Conservation (phyloP, 371 early-diverging fungal species). For the Basidiobolus meristosporus region DNA sequence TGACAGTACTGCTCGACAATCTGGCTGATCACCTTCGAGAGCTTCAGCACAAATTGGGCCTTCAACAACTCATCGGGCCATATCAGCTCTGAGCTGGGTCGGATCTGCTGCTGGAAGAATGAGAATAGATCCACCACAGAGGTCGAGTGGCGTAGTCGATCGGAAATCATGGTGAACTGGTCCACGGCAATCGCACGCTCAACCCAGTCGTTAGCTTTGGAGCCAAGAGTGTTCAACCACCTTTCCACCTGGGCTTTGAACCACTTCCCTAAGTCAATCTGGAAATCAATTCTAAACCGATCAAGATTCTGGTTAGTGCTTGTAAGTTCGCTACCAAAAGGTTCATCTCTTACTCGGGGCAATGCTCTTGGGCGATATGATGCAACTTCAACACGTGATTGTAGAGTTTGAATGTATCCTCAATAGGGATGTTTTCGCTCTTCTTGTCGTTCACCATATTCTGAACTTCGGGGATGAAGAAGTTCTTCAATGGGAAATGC, state of each 20-base stretch:
- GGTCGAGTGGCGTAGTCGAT: constrained; percentile 48
- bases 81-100: constrained; percentile 39
- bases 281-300: constrained; percentile 4
- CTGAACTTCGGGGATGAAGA: too few relatives aligned
- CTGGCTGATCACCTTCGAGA: constrained; percentile 33
- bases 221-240: constrained; percentile 29
- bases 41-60: constrained; percentile 42
- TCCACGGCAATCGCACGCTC: constrained; percentile 37
- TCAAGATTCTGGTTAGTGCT: background rate
- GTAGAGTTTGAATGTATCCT: constrained; percentile 1
- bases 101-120: constrained; percentile 54
- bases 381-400: background rate
- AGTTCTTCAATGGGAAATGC: too few relatives aligned
- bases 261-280: constrained; percentile 43
- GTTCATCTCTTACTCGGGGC: background rate
- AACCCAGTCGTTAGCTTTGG: constrained; percentile 35
- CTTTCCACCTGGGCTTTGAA: constrained; percentile 34
- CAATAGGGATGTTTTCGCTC: background rate
- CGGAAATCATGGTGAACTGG: constrained; percentile 34
- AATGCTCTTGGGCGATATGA: background rate
- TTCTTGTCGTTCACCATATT: too few relatives aligned
- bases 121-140: constrained; percentile 61
- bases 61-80: constrained; percentile 57
- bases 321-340: background rate
- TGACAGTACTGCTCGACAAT: constrained; percentile 24